These are phyloP conservation scores for Sporopachydermia lactativora DNA, from an alignment of 805 yeast genomes.

Conservation along the genomic window DNA sequence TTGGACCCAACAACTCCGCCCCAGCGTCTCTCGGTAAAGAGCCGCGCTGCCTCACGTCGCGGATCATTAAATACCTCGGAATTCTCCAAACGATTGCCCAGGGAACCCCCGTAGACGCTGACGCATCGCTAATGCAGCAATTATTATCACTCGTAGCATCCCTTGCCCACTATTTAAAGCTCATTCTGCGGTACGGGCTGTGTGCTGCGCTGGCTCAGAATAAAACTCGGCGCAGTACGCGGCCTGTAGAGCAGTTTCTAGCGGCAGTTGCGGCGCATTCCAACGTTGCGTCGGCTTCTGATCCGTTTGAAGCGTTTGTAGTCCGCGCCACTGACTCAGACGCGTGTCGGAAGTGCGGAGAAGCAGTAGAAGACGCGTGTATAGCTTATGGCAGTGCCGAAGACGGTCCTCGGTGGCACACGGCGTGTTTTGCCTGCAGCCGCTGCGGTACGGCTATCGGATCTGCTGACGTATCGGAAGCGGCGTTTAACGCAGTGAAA, in stretches of 20 bases:
- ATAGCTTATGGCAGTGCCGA: constrained; percentile 25
- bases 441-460: constrained; percentile 34
- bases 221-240: constrained; percentile 38
- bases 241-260: constrained; percentile 51
- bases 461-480: constrained; percentile 23
- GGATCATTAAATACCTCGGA: constrained; percentile 80
- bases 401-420: constrained; percentile 70
- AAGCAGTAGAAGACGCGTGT: constrained; percentile 80
- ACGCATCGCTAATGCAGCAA: not conserved
- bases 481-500: constrained; percentile 24
- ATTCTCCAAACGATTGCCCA: constrained; percentile 43
- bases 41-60: constrained; percentile 81
- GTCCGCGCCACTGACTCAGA: constrained; percentile 57
- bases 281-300: constrained; percentile 21
- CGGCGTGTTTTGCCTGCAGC: constrained; percentile 55
- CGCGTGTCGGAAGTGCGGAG: constrained; percentile 53
- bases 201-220: constrained; percentile 61
- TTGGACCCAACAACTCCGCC: not conserved
- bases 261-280: constrained; percentile 36
- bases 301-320: constrained; percentile 19
- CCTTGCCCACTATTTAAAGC: constrained; percentile 82
- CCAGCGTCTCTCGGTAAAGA: constrained; percentile 25
- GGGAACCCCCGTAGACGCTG: constrained; percentile 11
- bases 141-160: constrained; percentile 76
- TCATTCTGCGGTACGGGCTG: constrained; percentile 69